Evolutionary conservation across 345 rosid genomes (phyloP), one percentile per base, ranked within the genome.

Genomic region (Populus tremula): DNA sequence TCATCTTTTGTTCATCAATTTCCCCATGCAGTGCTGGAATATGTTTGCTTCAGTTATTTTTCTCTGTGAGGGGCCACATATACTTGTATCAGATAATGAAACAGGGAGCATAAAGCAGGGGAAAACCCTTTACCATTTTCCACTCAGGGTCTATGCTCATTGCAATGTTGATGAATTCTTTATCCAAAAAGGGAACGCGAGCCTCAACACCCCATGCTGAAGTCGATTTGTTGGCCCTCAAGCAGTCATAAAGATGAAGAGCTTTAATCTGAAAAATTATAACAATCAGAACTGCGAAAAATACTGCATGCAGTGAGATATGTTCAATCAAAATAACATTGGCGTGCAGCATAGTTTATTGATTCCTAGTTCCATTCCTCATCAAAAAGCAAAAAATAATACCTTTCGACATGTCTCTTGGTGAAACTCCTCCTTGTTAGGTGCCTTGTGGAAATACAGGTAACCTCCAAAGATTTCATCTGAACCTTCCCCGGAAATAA

Each of bases 141-240:
- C 91, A 92, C 68, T 92, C 92, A 18, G 97, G 97, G 81, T 92
- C 91, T 27, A 91, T 87, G 85, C 89, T 88, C 97, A 92, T 92
- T 6, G 97, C 91, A 43, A 83, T 65, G 64, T 85, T 64, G 74
- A 92, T 82, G 74, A 92, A 92, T 64, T 87, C 94, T 86, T 89
- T 91, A 82, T 92, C 95, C 36, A 92, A 81, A 82, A 92, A 92
- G 81, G 97, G 97, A 45, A 92, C 94, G 81, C 97, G 94, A 83
- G 95, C 97, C 87, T 92, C 95, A 81, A 92, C 84, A 77, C 97
- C 97, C 97, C 97, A 92, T 68, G 97, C 94, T 45, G 94, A 91
- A 76, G 97, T 91, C 21, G 97, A 81, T 76, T 92, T 92, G 73
- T 92, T 92, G 67, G 97, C 97, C 81, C 97, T 91, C 86, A 92